phyloP scores from a whole-genome alignment of 768 basidiomycete genomes.

The Mycena epipterygia region DNA sequence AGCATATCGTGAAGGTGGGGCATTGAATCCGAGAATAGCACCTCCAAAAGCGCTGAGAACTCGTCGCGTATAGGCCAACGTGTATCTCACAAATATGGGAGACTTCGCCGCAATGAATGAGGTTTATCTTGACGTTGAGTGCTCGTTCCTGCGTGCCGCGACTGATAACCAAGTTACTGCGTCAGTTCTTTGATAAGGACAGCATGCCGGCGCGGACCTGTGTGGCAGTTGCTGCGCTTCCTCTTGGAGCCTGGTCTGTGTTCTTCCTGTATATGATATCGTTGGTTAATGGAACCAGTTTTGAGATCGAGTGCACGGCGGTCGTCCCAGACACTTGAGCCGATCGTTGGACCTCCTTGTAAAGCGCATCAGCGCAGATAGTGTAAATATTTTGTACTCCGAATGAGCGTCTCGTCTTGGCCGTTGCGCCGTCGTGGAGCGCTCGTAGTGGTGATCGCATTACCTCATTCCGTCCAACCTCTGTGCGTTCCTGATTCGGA shows the following conservation, averaged over 20 bases:
- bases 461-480: too few relatives aligned
- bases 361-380: too few relatives aligned
- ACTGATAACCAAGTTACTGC: neutral
- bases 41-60: neutral
- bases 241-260: conserved; percentile 44
- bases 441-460: too few relatives aligned
- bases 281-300: conserved; percentile 53
- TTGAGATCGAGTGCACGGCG: conserved; percentile 76
- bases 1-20: conserved; percentile 53
- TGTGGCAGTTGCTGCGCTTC: conserved; percentile 67
- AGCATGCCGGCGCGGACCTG: conserved; percentile 70
- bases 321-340: conserved; percentile 43
- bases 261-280: too few relatives aligned
- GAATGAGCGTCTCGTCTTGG: too few relatives aligned
- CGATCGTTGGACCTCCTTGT: neutral
- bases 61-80: conserved; percentile 42
- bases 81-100: conserved; percentile 56
- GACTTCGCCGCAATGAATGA: conserved; percentile 58
- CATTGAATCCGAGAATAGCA: neutral
- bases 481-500: conserved; percentile 25
- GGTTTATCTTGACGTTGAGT: conserved; percentile 51
- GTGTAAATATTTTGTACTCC: too few relatives aligned
- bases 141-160: neutral
- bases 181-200: conserved; percentile 61
- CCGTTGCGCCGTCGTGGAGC: too few relatives aligned